Evolutionary conservation across 805 yeast genomes (phyloP).

Genomic region (Brettanomyces custersianus): DNA sequence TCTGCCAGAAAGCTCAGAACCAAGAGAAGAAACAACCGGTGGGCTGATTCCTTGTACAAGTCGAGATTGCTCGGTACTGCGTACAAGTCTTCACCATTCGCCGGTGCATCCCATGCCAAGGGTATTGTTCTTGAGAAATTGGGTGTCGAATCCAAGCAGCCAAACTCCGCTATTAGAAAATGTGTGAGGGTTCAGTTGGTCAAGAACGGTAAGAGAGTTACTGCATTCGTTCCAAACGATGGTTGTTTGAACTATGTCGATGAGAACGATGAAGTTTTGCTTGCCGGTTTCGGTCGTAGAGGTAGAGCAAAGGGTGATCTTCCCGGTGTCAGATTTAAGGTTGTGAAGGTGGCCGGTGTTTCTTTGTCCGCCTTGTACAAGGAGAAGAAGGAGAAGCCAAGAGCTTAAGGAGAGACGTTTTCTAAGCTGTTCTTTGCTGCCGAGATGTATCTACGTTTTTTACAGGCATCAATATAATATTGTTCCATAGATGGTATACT

Average conservation of each 20-base stretch:
- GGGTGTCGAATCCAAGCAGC: constrained; percentile 99
- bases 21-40: constrained; percentile 99
- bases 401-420: constrained; percentile 54
- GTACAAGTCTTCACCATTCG: constrained; percentile 99
- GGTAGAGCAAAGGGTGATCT: constrained; percentile 99
- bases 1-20: constrained; percentile 99
- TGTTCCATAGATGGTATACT: not conserved
- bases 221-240: constrained; percentile 99
- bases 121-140: constrained; percentile 99
- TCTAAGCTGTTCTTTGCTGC: not conserved
- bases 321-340: constrained; percentile 99
- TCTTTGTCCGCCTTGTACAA: constrained; percentile 99
- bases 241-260: constrained; percentile 99
- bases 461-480: constrained; percentile 1
- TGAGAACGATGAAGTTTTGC: constrained; percentile 98
- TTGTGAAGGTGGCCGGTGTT: constrained; percentile 99
- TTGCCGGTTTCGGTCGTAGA: constrained; percentile 99
- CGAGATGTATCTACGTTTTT: not conserved
- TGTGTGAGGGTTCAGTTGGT: constrained; percentile 99
- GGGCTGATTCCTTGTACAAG: constrained; percentile 99
- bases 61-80: constrained; percentile 99
- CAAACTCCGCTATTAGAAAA: constrained; percentile 99
- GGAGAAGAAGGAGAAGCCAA: constrained; percentile 99
- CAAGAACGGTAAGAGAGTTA: constrained; percentile 99
- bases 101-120: constrained; percentile 99